These are phyloP conservation scores for Pseudevernia furfuracea DNA, from an alignment of 495 filamentous ascomycete genomes.

Conservation along the genomic window DNA sequence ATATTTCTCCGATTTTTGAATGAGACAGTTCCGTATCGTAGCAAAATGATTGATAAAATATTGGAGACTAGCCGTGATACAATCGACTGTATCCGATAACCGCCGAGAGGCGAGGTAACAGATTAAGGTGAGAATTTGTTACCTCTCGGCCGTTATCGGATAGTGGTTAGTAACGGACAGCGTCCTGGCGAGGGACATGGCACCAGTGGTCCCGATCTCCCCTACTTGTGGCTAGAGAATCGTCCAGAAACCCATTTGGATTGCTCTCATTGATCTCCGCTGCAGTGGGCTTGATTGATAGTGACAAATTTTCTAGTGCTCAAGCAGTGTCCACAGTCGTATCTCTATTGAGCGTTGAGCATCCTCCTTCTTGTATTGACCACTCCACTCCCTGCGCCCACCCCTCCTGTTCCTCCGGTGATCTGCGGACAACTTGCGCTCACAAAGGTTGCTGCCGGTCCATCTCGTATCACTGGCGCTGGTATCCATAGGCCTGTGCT, in stretches of 20 bases:
- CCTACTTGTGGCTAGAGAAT: background rate
- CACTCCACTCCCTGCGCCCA: background rate
- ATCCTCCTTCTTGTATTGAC: conserved; percentile 2
- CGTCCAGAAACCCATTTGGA: background rate
- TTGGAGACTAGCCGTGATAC: too few relatives aligned
- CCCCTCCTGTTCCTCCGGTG: background rate
- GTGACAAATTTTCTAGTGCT: background rate
- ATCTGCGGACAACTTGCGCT: background rate
- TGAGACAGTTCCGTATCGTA: too few relatives aligned
- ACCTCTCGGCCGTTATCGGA: too few relatives aligned
- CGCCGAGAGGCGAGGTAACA: too few relatives aligned
- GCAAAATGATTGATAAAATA: too few relatives aligned
- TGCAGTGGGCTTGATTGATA: background rate
- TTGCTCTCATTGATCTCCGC: background rate
- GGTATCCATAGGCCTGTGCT: conserved; percentile 5
- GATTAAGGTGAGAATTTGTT: too few relatives aligned
- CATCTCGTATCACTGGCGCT: conserved; percentile 8
- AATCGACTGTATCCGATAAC: too few relatives aligned
- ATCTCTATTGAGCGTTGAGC: background rate
- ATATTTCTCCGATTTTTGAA: too few relatives aligned
- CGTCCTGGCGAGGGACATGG: background rate
- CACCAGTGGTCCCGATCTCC: background rate
- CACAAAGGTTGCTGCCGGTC: background rate
- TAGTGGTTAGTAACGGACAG: background rate
- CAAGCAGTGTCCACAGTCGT: background rate